Evolutionary conservation across 495 filamentous ascomycete genomes (phyloP), one percentile per base, ranked within the genome.

Genomic region (Daldinia caldariorum): DNA sequence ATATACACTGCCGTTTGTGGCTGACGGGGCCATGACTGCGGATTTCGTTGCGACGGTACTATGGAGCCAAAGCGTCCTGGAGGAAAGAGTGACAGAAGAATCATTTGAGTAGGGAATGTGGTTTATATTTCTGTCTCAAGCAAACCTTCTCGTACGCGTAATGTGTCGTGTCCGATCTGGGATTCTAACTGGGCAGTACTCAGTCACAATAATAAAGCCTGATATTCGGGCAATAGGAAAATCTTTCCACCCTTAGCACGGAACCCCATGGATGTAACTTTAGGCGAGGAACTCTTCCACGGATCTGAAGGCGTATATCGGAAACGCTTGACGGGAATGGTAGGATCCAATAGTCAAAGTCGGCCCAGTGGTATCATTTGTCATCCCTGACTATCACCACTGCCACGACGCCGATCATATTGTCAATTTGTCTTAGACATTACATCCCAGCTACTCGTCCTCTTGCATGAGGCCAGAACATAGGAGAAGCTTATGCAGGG

Each of bases 21-120:
- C 81, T 62, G 78, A 80, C 63, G 81, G 81, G 60, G 81, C 76
- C 81, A 83, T 83, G 70, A 54, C 63, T 69, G 71, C 56, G 65
- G 66, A 66, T 71, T 68, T 72, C 68, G 70, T 73, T 79, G 70
- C 66, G 62, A 75, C 65, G 63, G 61, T 70, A 63, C 65, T 67
- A 39, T 67, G 20, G 62, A 71, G 58, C 37, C 66, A 59, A 61
- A 55, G 58, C 55, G 62, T 57, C 59, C 38, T 64, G 64, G 68
- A 43, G 69, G 41, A 58, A 47, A 66, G 60, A 61, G 31, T 65
- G 13, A 26, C 29, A 22, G 67, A 54, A 41, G 20, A 65, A 67
- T 47, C 65, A 69, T 70, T 18, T 18, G 59, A 74, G 71, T 72
- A 63, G 61, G 63, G 55, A 62, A 50, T 61, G 63, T 62, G 61